phyloP scores from a whole-genome alignment of 129 eudicot genomes.

The Artemisia annua region DNA sequence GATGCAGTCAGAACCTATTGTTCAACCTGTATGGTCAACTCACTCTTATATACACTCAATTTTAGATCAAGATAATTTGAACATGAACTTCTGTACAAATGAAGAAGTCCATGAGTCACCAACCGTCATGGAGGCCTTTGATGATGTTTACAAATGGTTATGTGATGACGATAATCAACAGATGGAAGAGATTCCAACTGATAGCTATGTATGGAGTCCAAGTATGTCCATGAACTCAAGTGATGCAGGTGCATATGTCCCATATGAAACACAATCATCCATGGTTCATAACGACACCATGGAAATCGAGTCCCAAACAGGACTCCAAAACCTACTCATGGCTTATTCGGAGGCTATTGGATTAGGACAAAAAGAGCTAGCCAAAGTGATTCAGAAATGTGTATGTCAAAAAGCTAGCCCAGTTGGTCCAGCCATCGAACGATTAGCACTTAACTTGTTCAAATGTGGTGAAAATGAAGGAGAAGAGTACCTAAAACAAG shows the following conservation, averaged over 20 bases:
- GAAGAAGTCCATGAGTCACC: constrained; percentile 25
- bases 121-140: constrained; percentile 28
- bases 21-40: constrained; percentile 48
- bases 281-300: constrained; percentile 24
- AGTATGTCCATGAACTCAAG: constrained; percentile 29
- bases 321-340: constrained; percentile 39
- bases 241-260: constrained; percentile 17
- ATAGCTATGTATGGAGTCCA: constrained; percentile 42
- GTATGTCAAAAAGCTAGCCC: constrained; percentile 45
- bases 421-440: constrained; percentile 47
- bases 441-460: constrained; percentile 46
- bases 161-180: constrained; percentile 46
- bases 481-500: constrained; percentile 19
- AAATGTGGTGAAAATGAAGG: background rate
- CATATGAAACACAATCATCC: constrained; percentile 12
- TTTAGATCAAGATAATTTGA: constrained; percentile 27
- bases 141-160: constrained; percentile 45
- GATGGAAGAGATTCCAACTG: constrained; percentile 27
- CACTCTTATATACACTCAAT: constrained; percentile 23
- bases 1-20: constrained; percentile 45
- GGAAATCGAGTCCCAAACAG: constrained; percentile 37
- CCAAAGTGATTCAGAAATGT: constrained; percentile 41
- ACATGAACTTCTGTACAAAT: constrained; percentile 15
- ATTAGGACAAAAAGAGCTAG: constrained; percentile 42
- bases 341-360: constrained; percentile 66